Percentiles rank a stretch among this genome's conserved stretches.
phyloP scores from a whole-genome alignment of 73 alveolate genomes.

The Paramecium caudatum region DNA sequence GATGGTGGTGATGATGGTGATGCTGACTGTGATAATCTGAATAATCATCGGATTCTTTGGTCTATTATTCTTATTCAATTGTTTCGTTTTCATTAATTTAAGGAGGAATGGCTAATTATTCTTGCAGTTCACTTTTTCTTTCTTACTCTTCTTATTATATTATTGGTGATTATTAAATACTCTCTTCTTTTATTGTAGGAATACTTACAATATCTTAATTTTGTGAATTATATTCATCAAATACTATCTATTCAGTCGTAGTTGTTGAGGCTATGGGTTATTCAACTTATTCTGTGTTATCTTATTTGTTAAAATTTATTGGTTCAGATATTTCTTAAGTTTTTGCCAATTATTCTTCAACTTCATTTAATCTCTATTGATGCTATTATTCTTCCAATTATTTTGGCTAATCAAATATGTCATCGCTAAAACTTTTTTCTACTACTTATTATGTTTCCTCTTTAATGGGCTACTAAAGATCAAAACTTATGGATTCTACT shows the following conservation, averaged over 20 bases:
- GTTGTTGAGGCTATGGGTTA: too few relatives aligned
- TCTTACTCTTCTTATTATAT: neutral
- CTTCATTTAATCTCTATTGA: neutral
- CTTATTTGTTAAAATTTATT: neutral
- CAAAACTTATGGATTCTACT: too few relatives aligned
- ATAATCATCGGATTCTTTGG: neutral
- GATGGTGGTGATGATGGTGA: constrained; percentile 56
- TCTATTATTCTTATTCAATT: neutral
- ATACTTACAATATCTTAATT: too few relatives aligned
- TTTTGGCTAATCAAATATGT: constrained; percentile 20
- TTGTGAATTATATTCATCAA: constrained; percentile 8
- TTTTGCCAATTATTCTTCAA: neutral
- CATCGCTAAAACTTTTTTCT: neutral
- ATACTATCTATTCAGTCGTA: neutral
- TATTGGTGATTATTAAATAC: neutral
- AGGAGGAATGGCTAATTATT: neutral
- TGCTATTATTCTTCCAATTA: neutral
- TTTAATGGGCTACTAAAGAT: too few relatives aligned
- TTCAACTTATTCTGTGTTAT: neutral
- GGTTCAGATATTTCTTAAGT: constrained; percentile 29
- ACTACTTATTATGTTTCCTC: neutral
- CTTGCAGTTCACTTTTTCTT: neutral
- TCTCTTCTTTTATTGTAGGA: too few relatives aligned
- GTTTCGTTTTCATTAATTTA: neutral
- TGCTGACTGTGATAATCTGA: neutral